A percentile compares a stretch with the other conserved stretches of the same genome.
phyloP scores from a whole-genome alignment of 331 rosid genomes.

The Dryas integrifolia region DNA sequence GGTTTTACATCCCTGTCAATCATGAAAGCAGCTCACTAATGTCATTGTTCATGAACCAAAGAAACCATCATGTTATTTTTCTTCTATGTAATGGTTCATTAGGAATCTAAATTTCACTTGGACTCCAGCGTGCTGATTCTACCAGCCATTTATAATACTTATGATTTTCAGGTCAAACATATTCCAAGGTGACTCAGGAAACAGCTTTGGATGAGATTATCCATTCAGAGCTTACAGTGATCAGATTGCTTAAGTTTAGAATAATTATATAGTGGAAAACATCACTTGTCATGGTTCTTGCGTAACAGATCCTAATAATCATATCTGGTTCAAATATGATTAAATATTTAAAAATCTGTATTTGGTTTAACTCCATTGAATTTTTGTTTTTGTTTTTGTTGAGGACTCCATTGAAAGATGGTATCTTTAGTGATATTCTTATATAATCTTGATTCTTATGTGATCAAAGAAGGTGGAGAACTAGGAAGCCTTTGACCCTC shows the following conservation, averaged over 20 bases:
- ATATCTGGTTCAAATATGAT: neutral
- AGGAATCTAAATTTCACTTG: neutral
- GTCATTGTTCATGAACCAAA: neutral
- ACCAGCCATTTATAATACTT: neutral
- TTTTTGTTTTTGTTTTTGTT: too few relatives aligned
- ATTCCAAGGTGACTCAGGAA: neutral
- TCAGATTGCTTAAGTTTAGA: neutral
- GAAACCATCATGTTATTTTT: neutral
- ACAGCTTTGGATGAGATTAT: neutral
- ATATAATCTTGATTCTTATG: neutral
- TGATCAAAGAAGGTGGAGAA: slow-evolving; percentile 2
- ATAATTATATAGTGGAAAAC: neutral
- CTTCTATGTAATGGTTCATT: neutral
- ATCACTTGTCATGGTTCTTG: neutral
- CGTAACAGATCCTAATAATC: neutral
- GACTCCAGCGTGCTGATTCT: slow-evolving; percentile 1
- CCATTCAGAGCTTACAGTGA: neutral
- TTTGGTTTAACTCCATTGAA: neutral
- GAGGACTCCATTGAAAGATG: neutral
- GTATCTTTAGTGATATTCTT: neutral
- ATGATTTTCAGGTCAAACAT: neutral
- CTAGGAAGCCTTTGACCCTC: neutral
- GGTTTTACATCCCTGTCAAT: neutral
- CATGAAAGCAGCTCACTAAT: neutral
- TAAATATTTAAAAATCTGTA: neutral